Evolutionary conservation across 371 early-diverging fungal species (phyloP).

Genomic region (Umbelopsis sp.): DNA sequence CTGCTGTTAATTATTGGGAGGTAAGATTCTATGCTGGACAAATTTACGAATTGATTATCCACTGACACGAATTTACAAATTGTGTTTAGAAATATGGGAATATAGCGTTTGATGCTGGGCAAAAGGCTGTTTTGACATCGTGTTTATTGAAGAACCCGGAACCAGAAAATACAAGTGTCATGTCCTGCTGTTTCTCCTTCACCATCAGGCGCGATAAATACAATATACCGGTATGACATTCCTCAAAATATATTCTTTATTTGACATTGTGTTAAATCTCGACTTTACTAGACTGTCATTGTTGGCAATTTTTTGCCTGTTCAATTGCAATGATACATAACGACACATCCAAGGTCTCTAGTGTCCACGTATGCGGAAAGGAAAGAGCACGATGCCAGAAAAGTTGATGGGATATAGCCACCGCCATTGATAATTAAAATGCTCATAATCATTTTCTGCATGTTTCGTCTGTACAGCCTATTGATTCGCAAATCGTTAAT

Average conservation of each 20-base stretch:
- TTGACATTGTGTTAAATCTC: neutral
- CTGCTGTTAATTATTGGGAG: constrained; percentile 90
- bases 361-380: neutral
- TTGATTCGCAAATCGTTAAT: constrained; percentile 15
- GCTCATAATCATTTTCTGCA: neutral
- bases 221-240: constrained; percentile 62
- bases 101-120: constrained; percentile 93
- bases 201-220: constrained; percentile 92
- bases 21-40: constrained; percentile 34
- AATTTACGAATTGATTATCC: neutral
- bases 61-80: neutral
- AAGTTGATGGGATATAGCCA: neutral
- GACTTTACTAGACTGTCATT: constrained; percentile 58
- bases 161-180: constrained; percentile 57
- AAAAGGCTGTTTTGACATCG: constrained; percentile 93
- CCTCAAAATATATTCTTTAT: too few relatives aligned
- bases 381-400: neutral
- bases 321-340: constrained; percentile 37
- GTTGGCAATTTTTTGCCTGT: constrained; percentile 87
- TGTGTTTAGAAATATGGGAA: constrained; percentile 84
- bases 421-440: neutral
- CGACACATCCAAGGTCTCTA: neutral
- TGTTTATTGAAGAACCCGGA: constrained; percentile 71
- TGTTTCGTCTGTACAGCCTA: constrained; percentile 13
- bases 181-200: constrained; percentile 89